A percentile compares a stretch with the other conserved stretches of the same genome.
phyloP scores from a whole-genome alignment of 1,284 basidiomycete genomes.

The Mycosarcoma maydis region DNA sequence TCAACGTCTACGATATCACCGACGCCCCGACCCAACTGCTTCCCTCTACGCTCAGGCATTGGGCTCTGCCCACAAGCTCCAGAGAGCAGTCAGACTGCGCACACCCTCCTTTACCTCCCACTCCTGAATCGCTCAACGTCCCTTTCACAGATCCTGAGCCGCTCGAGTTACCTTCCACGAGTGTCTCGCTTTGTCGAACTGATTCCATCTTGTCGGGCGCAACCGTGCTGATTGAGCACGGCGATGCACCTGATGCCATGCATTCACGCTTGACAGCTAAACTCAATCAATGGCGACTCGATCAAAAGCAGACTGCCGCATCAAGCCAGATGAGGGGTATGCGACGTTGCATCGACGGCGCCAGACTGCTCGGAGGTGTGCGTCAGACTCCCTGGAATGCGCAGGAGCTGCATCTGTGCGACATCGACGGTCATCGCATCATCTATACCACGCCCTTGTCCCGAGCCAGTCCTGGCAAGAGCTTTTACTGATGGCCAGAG shows the following conservation, averaged over 20 bases:
- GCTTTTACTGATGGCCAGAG: slow-evolving; percentile 13
- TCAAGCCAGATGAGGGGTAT: background rate
- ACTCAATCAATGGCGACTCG: slow-evolving; percentile 30
- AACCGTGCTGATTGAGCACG: slow-evolving; percentile 32
- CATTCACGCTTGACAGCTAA: slow-evolving; percentile 23
- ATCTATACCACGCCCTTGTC: slow-evolving; percentile 33
- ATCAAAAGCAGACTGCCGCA: slow-evolving; percentile 12
- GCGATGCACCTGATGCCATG: slow-evolving; percentile 25
- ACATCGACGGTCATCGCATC: slow-evolving; percentile 45
- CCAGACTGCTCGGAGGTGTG: slow-evolving; percentile 24
- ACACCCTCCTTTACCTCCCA: slow-evolving; percentile 10
- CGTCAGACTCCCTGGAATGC: slow-evolving; percentile 41
- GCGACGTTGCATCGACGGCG: slow-evolving; percentile 2
- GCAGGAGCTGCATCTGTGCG: slow-evolving; percentile 45
- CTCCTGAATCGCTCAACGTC: slow-evolving; percentile 18
- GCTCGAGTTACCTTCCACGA: slow-evolving; percentile 13
- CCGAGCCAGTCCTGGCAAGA: slow-evolving; percentile 6
- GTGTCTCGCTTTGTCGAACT: slow-evolving; percentile 12
- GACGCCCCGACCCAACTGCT: background rate
- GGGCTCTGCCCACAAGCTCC: slow-evolving; percentile 18
- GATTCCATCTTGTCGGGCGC: slow-evolving; percentile 12
- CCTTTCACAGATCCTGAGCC: slow-evolving; percentile 16
- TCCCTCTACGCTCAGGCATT: slow-evolving; percentile 2
- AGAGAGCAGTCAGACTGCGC: slow-evolving; percentile 1
- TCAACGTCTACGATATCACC: background rate